Evolutionary conservation across 176 grass and related monocot species (phyloP), one percentile per base, ranked within the genome.

Genomic region (Dendrocalamus sinicus): DNA sequence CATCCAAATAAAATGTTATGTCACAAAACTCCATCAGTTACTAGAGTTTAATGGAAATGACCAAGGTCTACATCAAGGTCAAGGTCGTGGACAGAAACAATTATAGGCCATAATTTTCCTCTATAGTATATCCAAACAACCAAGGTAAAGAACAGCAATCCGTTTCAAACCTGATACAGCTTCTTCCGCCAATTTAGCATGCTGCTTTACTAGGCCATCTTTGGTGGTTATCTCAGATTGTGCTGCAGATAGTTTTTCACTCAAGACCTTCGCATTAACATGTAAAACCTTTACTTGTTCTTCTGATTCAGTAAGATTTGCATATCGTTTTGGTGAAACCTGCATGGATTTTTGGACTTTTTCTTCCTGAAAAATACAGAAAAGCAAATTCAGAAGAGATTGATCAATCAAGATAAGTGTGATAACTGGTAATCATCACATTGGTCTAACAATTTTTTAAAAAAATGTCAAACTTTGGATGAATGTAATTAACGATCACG

Each of bases 161-260:
- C 73, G 66, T 23, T 48, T n/a, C 69, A 45, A 85, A 96, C 97
- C 97, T 96, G 92, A 94, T 52, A 99, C 90, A 70, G 97, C 97
- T 91, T 99, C 97, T 96, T 99, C 97, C 39, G 97, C 94, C 82
- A 99, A 92, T 96, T 96, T 99, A 63, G 92, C 97, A 92, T 99
- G 97, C 40, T 99, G 97, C 81, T 99, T 99, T 72, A 96, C 97
- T 50, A 94, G 90, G 63, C 88, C 88, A 81, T 99, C 97, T 87
- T 96, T 99, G 40, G 88, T 96, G 70, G 75, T 94, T 75, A 99
- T 92, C 90, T 99, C 97, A 60, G 90, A 92, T 83, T 99, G 80
- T 76, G 87, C 94, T 48, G 90, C 71, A 81, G 89, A 89, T 52
- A 96, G 60, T 78, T 94, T 89, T 73, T 94, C 94, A 70, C 91